A percentile compares a stretch with the other conserved stretches of the same genome.
phyloP scores from a whole-genome alignment of 2,329 filamentous ascomycete species.

The Paecilomyces sp. region DNA sequence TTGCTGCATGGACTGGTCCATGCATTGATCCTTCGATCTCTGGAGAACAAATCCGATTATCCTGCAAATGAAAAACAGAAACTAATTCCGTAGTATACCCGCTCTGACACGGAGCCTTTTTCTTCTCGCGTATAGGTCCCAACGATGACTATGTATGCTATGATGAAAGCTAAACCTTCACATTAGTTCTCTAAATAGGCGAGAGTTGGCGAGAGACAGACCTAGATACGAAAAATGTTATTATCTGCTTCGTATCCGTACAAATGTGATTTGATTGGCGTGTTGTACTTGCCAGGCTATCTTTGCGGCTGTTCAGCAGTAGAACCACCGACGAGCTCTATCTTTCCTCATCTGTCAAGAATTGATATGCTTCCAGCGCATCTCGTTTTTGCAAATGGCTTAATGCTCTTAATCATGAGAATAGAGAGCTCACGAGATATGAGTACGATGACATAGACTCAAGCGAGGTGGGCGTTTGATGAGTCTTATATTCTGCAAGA shows the following conservation, averaged over 20 bases:
- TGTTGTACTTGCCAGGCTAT: neutral
- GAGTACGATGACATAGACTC: neutral
- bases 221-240: neutral
- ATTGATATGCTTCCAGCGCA: neutral
- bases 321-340: neutral
- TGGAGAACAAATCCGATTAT: neutral
- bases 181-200: neutral
- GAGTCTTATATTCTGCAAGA: neutral
- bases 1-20: neutral
- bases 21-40: neutral
- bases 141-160: neutral
- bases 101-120: neutral
- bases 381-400: neutral
- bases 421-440: neutral
- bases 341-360: neutral
- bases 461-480: neutral
- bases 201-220: neutral
- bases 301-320: neutral
- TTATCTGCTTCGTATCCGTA: neutral
- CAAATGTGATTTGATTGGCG: neutral
- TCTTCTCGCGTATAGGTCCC: neutral
- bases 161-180: neutral
- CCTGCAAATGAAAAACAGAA: neutral
- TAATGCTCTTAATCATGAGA: neutral
- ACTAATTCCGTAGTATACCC: neutral